phyloP scores from a whole-genome alignment of 306 rosid species.

The Ormosia semicastrata region DNA sequence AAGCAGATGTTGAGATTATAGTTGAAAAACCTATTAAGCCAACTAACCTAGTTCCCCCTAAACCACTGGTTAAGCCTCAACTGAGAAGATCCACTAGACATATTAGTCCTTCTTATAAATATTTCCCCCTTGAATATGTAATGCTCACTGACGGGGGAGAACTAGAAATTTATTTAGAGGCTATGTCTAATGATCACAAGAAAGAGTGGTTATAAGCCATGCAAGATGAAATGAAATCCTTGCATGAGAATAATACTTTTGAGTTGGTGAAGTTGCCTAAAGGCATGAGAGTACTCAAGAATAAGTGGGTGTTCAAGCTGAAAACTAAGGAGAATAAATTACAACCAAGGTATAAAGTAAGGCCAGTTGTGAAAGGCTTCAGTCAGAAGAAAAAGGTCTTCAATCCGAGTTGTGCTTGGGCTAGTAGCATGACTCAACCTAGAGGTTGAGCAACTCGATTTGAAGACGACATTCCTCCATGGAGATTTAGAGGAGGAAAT shows the following conservation, averaged over 20 bases:
- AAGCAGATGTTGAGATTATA: not conserved
- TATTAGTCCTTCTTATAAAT: not conserved
- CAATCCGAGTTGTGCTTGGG: too few species aligned
- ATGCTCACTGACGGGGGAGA: not conserved
- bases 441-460: too few species aligned
- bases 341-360: too few species aligned
- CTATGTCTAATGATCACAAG: not conserved
- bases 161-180: not conserved
- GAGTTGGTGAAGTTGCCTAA: not conserved
- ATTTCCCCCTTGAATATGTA: not conserved
- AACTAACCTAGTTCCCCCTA: not conserved
- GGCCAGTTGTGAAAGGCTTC: too few species aligned
- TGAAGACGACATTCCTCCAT: too few species aligned
- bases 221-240: not conserved
- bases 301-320: not conserved
- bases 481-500: too few species aligned
- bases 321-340: not conserved
- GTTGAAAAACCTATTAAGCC: not conserved
- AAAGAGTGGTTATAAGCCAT: not conserved
- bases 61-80: not conserved
- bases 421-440: too few species aligned
- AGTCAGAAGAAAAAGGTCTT: too few species aligned
- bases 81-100: not conserved
- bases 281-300: not conserved
- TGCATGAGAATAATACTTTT: not conserved